Evolutionary conservation across 257 asterid species (phyloP), one percentile per base, ranked within the genome.

Genomic region (Jacaranda mimosifolia): DNA sequence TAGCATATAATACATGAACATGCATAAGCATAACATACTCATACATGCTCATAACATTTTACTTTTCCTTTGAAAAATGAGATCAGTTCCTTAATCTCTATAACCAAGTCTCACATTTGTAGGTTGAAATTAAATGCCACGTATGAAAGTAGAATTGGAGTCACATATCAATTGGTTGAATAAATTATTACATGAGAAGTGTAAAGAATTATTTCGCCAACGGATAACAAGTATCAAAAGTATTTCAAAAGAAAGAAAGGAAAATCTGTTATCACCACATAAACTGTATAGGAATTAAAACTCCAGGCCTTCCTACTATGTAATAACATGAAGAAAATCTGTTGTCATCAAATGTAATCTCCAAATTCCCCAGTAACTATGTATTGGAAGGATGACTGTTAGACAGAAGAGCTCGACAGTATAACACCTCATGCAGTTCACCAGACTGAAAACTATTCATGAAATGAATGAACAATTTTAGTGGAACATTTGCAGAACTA

Each of bases 401-500:
- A 70, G 46, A 56, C 15, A 26, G 21, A 38, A n/a, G 48, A 51
- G 38, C 9, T 70, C 13, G 55, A 55, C 49, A 53, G 40, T 9
- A 55, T 17, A 36, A 26, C 32, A 26, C 32, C 32, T 26, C 32
- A 26, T 26, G 65, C 9, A 59, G 42, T 73, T 60, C 57, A 17
- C 36, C 63, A 8, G 63, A 48, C 40, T 69, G 48, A 39, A 45
- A 57, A 15, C 56, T 56, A 15, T 19, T 7, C 13, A 57, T 57
- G 7, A 39, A 52, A 57, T 39, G 9, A 35, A 40, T 10, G 17
- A 15, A 53, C 4, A 2, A 55, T 39, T 38, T 71, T 56, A 39
- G 52, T 56, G 43, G 56, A 40, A 70, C 67, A 72, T 9, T n/a
- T 11, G 35, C 63, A 72, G 43, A 57, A 15, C 11, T n/a, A 39